Evolutionary conservation across 108 stramenopile species (phyloP), one percentile per base, ranked within the genome.

Genomic region (Mediolabrus comicus): DNA sequence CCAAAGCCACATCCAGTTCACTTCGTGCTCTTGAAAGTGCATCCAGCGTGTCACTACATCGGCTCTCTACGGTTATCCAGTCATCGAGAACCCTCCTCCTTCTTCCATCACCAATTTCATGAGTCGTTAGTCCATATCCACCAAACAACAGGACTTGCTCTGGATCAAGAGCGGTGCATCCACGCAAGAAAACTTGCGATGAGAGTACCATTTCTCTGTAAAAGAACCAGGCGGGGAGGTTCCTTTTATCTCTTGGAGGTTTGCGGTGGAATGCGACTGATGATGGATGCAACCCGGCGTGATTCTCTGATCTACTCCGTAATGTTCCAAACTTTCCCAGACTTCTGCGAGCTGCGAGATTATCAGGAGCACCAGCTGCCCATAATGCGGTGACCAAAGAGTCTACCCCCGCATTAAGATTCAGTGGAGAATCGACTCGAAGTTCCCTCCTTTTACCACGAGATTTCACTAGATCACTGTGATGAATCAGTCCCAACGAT

Each of bases 171-270:
- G 57, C 68, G 22, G 68, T 49, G 12, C 68, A 69, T 1, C 49
- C 68, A 25, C 68, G 39, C 14, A 69, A 31, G 31, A 69, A 69
- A 2, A 69, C 68, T 52, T 69, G 68, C 7, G 68, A 69, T 0
- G 68, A 69, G 9, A 69, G 32, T 6, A 69, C 68, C 68, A 69
- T 69, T 34, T 69, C 68, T 33, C 58, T 39, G 32, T 69, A 69
- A 10, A 59, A 29, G 33, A 35, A 69, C 68, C 68, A 69, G 4
- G 14, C 0, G 24, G 58, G 57, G 6, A 69, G 59, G 4, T 3
- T 55, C 41, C 30, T 17, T 6, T 43, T 12, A 19, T 41, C 41
- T 59, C 10, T 69, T 12, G 68, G 68, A 1, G 68, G 68, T 29
- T 46, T 69, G n/a, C 68, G 36, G 24, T 59, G 58, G 26, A 69